phyloP scores from a whole-genome alignment of 441 rosid genomes.

The Corymbia citriodora region DNA sequence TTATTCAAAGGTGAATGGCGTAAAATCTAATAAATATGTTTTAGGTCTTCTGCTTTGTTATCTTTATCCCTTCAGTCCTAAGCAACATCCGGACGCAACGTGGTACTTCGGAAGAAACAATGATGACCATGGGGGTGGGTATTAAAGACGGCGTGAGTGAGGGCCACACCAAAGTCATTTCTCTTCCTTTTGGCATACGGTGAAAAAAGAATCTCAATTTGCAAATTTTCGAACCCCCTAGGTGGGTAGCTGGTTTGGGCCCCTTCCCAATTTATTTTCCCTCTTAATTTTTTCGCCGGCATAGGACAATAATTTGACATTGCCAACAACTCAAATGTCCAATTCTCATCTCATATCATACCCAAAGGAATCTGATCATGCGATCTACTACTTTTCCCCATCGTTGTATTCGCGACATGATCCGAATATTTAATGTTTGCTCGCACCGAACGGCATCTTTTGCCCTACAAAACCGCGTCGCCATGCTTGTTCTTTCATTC shows the following conservation, averaged over 20 bases:
- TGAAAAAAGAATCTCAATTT: neutral
- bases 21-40: neutral
- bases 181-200: neutral
- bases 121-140: neutral
- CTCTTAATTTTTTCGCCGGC: neutral
- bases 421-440: neutral
- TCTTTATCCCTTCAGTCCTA: neutral
- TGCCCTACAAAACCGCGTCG: neutral
- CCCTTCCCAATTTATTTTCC: neutral
- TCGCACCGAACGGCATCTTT: neutral
- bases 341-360: neutral
- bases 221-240: neutral
- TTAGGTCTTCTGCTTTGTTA: neutral
- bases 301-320: neutral
- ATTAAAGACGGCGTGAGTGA: neutral
- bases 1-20: neutral
- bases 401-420: neutral
- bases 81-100: neutral
- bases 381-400: neutral
- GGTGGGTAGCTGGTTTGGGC: neutral
- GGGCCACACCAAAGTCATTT: neutral
- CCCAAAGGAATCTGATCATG: neutral
- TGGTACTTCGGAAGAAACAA: neutral
- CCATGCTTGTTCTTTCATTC: neutral
- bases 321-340: neutral